These are phyloP conservation scores for Phytophthora pisi DNA, from an alignment of 352 stramenopile species.

Conservation along the genomic window DNA sequence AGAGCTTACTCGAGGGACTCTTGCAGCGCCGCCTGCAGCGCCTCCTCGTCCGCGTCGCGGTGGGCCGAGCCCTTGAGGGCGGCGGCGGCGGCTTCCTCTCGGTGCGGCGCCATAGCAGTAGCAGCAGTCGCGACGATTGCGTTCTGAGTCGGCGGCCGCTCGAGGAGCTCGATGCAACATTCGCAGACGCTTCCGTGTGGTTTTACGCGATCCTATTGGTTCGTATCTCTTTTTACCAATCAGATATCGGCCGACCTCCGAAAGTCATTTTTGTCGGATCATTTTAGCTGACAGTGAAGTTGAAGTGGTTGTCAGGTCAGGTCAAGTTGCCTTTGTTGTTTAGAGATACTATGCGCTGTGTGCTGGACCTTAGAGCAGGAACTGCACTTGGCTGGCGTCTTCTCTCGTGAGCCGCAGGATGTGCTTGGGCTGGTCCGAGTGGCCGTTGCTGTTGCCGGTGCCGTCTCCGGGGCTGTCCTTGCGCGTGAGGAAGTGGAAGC, in stretches of 20 bases:
- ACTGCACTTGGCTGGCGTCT: constrained; percentile 84
- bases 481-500: constrained; percentile 78
- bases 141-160: constrained; percentile 1
- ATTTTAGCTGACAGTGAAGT: too few species aligned
- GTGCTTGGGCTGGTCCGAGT: constrained; percentile 45
- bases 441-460: not conserved
- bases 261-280: not conserved
- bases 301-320: too few species aligned
- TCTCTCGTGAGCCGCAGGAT: constrained; percentile 77
- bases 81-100: constrained; percentile 17
- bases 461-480: constrained; percentile 42
- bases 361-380: constrained; percentile 53
- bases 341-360: too few species aligned
- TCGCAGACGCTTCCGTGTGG: constrained; percentile 25
- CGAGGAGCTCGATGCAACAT: constrained; percentile 17
- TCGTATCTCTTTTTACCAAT: too few species aligned
- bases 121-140: not conserved
- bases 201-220: too few species aligned
- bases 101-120: constrained; percentile 28
- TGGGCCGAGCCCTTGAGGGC: constrained; percentile 30
- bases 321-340: too few species aligned
- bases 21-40: constrained; percentile 64
- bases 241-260: not conserved
- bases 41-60: constrained; percentile 74
- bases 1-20: constrained; percentile 58